Evolutionary conservation across 1,139 yeast species (phyloP).

Genomic region (Saccharomyces hybrid): DNA sequence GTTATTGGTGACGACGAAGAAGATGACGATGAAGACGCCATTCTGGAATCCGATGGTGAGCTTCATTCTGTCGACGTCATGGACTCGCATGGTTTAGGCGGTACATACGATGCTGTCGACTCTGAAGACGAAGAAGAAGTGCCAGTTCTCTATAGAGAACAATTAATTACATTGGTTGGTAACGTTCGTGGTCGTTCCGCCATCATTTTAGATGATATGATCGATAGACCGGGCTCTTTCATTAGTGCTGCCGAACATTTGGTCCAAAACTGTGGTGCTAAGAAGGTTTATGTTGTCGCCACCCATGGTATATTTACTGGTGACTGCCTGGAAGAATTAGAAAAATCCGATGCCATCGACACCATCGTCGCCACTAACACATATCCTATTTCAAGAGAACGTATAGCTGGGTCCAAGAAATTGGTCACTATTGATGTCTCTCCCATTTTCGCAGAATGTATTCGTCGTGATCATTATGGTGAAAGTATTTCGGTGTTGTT

Average conservation of each 20-base stretch:
- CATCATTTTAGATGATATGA: slow-evolving; percentile 90
- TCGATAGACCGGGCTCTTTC: slow-evolving; percentile 88
- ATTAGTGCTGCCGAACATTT: slow-evolving; percentile 98
- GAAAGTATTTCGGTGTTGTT: slow-evolving; percentile 89
- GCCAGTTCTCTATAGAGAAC: slow-evolving; percentile 60
- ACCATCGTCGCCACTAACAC: slow-evolving; percentile 90
- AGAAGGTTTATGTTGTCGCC: slow-evolving; percentile 80
- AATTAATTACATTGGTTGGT: slow-evolving; percentile 91
- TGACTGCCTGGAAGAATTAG: slow-evolving; percentile 72
- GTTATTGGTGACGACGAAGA: slow-evolving; percentile 93
- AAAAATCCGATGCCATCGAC: slow-evolving; percentile 74
- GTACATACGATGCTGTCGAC: slow-evolving; percentile 71
- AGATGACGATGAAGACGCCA: slow-evolving; percentile 47
- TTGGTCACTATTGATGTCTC: slow-evolving; percentile 87
- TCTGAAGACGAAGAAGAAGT: slow-evolving; percentile 81
- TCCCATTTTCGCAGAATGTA: slow-evolving; percentile 93
- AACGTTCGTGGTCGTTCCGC: slow-evolving; percentile 89
- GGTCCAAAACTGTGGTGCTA: slow-evolving; percentile 90
- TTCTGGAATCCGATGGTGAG: slow-evolving; percentile 32
- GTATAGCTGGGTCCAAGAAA: slow-evolving; percentile 51
- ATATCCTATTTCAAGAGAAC: slow-evolving; percentile 69
- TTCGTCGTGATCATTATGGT: slow-evolving; percentile 96
- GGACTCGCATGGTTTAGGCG: slow-evolving; percentile 57
- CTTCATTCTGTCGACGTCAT: slow-evolving; percentile 24
- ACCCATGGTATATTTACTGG: slow-evolving; percentile 93